Evolutionary conservation across 164 flowering plant genomes (phyloP), one percentile per base, ranked within the genome.

Genomic region (Tinospora cordifolia): DNA sequence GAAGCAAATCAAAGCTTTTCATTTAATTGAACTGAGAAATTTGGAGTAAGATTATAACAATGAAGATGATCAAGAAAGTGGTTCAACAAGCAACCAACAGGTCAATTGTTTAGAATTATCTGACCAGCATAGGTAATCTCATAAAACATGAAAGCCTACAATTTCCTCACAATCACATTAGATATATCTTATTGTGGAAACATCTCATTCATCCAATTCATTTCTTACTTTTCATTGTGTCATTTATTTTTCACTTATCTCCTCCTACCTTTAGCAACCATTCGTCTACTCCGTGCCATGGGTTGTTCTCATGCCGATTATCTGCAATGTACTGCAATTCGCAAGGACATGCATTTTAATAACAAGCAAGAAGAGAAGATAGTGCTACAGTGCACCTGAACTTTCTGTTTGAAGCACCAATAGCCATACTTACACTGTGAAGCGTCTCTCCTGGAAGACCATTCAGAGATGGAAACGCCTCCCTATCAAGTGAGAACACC

Each of bases 391-490:
- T 26, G 39, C n/a, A 19, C 30, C 24, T 14, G 38, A 69, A 70
- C 3, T 66, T 65, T 60, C 60, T 46, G 69, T 40, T 62, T 66
- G 13, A 25, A 40, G 49, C 12, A 38, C 4, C 8, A 72, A 54
- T 62, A 39, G 36, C 30, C 22, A 47, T 51, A 81, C 97, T 76
- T 84, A 94, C 98, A 77, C 97, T 88, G 66, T 92, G 99, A 80
- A 83, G 87, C 36, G 93, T 89, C 75, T 85, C 95, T 76, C 99
- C 99, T n/a, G 99, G 98, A 69, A 88, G 84, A 71, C 99, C 92
- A 78, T 85, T 86, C 67, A 92, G 75, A 63, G 97, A 85, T 66
- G 97, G 93, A 78, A 87, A 93, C 66, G 92, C 92, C 65, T 85
- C 92, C 75, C 95, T 87, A 75, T 93, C 98, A 65, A 94, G 90